These are phyloP conservation scores for Bathelium albidoporum DNA, from an alignment of 495 filamentous ascomycete genomes.

Conservation along the genomic window DNA sequence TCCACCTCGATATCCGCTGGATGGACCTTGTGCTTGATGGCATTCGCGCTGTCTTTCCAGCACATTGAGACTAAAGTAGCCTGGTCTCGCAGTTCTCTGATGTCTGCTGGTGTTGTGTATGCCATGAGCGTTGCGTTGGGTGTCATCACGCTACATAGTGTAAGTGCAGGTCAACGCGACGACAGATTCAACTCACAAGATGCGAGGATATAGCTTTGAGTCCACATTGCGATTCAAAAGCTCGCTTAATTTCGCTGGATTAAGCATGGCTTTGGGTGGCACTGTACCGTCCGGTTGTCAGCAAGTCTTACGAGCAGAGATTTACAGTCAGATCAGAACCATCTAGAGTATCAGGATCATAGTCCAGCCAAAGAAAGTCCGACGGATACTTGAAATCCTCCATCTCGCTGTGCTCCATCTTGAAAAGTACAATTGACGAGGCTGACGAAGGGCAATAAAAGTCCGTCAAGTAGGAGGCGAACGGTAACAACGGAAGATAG, in stretches of 20 bases:
- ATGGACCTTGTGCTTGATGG: background rate
- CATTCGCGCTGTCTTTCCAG: slow-evolving; percentile 26
- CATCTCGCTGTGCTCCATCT: background rate
- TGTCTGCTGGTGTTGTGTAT: slow-evolving; percentile 30
- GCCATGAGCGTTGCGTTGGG: slow-evolving; percentile 33
- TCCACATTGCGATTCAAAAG: background rate
- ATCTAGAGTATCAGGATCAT: background rate
- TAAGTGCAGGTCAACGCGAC: background rate
- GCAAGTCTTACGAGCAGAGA: background rate
- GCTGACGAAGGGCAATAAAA: no score
- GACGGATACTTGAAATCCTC: background rate
- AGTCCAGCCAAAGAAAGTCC: background rate
- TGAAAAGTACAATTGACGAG: background rate
- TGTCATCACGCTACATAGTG: slow-evolving; percentile 23
- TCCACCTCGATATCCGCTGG: background rate
- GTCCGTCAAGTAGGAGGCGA: background rate
- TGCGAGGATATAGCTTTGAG: background rate
- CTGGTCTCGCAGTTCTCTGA: slow-evolving; percentile 29
- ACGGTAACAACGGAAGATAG: background rate
- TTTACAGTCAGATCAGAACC: background rate
- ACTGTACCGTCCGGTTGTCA: background rate
- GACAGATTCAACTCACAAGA: background rate
- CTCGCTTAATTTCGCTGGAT: background rate
- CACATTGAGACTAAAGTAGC: slow-evolving; percentile 29
- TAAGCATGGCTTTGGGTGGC: background rate